Conservation (phyloP, 1,139 yeast genomes). For the Wickerhamomyces sp. region DNA sequence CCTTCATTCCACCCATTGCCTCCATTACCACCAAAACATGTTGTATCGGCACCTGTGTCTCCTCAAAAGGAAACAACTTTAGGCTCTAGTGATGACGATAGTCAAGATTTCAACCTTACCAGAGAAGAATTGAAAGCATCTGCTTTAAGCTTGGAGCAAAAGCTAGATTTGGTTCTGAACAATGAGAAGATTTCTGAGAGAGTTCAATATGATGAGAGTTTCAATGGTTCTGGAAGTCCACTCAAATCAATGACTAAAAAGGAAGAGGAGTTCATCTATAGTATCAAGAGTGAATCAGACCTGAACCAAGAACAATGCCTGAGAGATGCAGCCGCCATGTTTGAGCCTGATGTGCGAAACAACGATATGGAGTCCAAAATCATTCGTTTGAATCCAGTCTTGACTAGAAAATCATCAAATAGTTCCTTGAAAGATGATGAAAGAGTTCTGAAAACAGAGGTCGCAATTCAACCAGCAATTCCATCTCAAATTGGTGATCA, state of each 20-base stretch:
- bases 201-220: constrained; percentile 28
- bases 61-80: constrained; percentile 25
- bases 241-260: constrained; percentile 17
- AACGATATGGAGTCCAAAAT: constrained; percentile 16
- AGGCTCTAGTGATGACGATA: constrained; percentile 20
- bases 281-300: constrained; percentile 18
- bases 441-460: constrained; percentile 22
- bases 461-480: constrained; percentile 11
- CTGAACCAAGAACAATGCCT: constrained; percentile 21
- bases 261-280: constrained; percentile 19
- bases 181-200: constrained; percentile 17
- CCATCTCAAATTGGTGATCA: constrained; percentile 15
- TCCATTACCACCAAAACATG: constrained; percentile 25
- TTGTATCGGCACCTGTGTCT: constrained; percentile 18
- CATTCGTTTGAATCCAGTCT: constrained; percentile 20
- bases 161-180: constrained; percentile 23
- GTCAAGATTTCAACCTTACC: constrained; percentile 18
- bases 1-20: constrained; percentile 19
- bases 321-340: constrained; percentile 26
- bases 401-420: constrained; percentile 19
- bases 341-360: constrained; percentile 31
- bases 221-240: constrained; percentile 26
- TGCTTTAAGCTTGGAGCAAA: constrained; percentile 21
- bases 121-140: constrained; percentile 17
- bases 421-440: constrained; percentile 26